Conservation (phyloP, 371 early-diverging fungal species). For the Dentiscutata heterogama region DNA sequence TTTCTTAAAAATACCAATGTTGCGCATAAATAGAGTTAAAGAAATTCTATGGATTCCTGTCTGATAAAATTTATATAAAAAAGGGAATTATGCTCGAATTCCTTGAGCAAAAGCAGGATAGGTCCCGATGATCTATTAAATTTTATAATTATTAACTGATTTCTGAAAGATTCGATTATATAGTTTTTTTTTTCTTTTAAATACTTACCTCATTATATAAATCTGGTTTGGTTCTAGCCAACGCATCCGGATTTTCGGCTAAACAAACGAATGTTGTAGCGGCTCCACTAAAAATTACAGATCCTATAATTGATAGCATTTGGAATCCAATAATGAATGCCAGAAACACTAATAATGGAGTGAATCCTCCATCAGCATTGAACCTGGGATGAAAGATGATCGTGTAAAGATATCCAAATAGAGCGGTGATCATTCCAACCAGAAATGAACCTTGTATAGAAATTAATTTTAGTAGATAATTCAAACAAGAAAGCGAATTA, state of each 20-base stretch:
- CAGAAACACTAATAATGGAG: background rate
- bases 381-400: background rate
- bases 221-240: constrained; percentile 55
- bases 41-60: too few relatives aligned
- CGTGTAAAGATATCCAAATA: constrained; percentile 5
- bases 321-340: constrained; percentile 57
- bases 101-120: too few relatives aligned
- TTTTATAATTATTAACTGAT: too few relatives aligned
- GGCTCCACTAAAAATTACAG: constrained; percentile 81
- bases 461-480: too few relatives aligned
- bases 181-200: background rate
- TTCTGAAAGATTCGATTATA: background rate
- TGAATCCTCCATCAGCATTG: background rate
- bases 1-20: too few relatives aligned
- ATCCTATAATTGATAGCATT: constrained; percentile 71
- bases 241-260: constrained; percentile 83
- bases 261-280: constrained; percentile 87
- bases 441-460: background rate
- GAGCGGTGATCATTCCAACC: background rate
- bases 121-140: too few relatives aligned
- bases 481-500: too few relatives aligned
- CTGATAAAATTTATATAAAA: too few relatives aligned
- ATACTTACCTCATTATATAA: constrained; percentile 48
- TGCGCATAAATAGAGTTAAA: too few relatives aligned
- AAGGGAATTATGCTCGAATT: too few relatives aligned